phyloP scores from a whole-genome alignment of 2,329 filamentous ascomycete species.

The Penicillium freii region DNA sequence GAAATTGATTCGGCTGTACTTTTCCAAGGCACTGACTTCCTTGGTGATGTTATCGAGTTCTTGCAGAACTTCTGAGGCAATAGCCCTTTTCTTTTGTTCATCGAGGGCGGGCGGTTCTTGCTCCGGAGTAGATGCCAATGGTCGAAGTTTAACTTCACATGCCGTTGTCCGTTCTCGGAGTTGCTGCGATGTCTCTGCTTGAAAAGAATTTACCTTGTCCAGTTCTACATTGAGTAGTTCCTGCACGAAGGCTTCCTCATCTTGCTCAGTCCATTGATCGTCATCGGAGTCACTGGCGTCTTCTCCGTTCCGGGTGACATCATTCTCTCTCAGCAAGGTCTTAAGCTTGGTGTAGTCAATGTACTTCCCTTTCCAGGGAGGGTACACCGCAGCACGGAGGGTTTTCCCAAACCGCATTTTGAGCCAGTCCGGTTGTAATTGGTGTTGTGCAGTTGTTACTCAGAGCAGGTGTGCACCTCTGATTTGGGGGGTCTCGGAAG shows the following conservation, averaged over 20 bases:
- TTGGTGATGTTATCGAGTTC: constrained; percentile 87
- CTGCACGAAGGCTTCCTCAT: constrained; percentile 91
- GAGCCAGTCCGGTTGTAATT: constrained; percentile 16
- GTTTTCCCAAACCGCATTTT: constrained; percentile 93
- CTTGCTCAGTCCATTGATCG: constrained; percentile 80
- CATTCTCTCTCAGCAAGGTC: constrained; percentile 77
- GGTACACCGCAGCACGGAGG: constrained; percentile 73
- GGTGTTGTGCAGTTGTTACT: constrained; percentile 15
- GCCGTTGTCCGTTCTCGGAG: constrained; percentile 77
- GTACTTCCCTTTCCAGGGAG: constrained; percentile 89
- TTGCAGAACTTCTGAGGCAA: constrained; percentile 67
- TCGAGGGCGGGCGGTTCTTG: constrained; percentile 34
- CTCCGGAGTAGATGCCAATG: constrained; percentile 46
- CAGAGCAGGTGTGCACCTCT: constrained; percentile 3
- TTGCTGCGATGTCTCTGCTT: constrained; percentile 75
- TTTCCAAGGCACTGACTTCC: constrained; percentile 89
- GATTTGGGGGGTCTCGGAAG: background rate
- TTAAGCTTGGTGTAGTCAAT: constrained; percentile 96
- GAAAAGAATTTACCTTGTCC: constrained; percentile 90
- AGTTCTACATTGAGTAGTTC: constrained; percentile 93
- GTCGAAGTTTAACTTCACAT: constrained; percentile 64
- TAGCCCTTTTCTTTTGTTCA: constrained; percentile 48
- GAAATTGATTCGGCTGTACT: constrained; percentile 94
- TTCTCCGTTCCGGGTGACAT: constrained; percentile 42
- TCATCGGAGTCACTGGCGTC: constrained; percentile 54